A percentile compares a stretch with the other conserved stretches of the same genome.
phyloP scores from a whole-genome alignment of 805 yeast species.

The Dipodascus geniculatus region DNA sequence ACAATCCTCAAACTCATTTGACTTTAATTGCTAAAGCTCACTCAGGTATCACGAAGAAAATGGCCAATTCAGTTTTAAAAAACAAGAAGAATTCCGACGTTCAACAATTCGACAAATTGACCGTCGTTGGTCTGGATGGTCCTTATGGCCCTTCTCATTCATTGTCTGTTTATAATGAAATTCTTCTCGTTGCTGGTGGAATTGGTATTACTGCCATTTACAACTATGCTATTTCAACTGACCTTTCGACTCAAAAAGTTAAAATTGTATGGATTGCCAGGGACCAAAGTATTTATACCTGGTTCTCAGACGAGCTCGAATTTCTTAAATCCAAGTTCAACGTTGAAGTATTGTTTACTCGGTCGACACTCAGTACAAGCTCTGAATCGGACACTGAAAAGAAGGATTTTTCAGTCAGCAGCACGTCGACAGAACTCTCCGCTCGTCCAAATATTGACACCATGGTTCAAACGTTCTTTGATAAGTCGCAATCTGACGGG shows the following conservation, averaged over 20 bases:
- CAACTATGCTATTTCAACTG: constrained; percentile 33
- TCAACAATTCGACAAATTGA: not conserved
- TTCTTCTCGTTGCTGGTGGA: constrained; percentile 43
- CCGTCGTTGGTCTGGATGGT: constrained; percentile 40
- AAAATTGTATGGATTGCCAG: constrained; percentile 24
- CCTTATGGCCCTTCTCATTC: constrained; percentile 44
- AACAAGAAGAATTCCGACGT: not conserved
- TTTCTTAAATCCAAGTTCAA: constrained; percentile 14
- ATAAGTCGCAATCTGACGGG: constrained; percentile 24
- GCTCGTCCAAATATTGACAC: not conserved
- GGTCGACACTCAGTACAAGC: constrained; percentile 16
- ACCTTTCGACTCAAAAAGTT: constrained; percentile 11
- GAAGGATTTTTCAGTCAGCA: not conserved
- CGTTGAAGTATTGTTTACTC: not conserved
- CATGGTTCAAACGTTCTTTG: not conserved
- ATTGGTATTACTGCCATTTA: constrained; percentile 47
- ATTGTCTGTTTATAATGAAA: constrained; percentile 28
- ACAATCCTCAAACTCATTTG: constrained; percentile 9
- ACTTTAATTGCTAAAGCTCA: constrained; percentile 9
- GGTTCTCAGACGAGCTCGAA: constrained; percentile 22
- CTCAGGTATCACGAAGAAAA: constrained; percentile 12
- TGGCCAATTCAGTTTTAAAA: constrained; percentile 3
- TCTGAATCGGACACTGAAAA: constrained; percentile 19
- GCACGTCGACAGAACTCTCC: not conserved
- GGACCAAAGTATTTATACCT: constrained; percentile 17